These are phyloP conservation scores for Ustilago trichophora DNA, from an alignment of 1,284 basidiomycete genomes.

Conservation along the genomic window DNA sequence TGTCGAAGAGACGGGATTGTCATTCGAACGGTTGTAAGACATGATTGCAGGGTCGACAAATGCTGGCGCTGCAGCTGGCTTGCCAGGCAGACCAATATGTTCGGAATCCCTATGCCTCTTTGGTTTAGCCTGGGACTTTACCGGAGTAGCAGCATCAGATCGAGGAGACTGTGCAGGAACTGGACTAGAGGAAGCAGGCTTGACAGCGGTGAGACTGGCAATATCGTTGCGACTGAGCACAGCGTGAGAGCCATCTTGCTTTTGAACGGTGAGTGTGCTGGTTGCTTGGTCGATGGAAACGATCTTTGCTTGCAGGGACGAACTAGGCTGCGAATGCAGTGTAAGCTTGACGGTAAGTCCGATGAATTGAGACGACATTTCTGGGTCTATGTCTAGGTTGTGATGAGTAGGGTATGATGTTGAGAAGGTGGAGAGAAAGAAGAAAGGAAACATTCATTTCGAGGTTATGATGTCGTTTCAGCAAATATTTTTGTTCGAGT, in stretches of 20 bases:
- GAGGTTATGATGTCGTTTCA: background rate
- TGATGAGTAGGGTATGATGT: too few species aligned
- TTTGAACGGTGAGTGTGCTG: slow-evolving; percentile 46
- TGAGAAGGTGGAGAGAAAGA: too few species aligned
- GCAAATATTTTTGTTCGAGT: too few species aligned
- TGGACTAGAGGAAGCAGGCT: too few species aligned
- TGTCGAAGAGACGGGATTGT: background rate
- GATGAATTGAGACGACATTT: slow-evolving; percentile 43
- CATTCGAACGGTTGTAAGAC: slow-evolving; percentile 11
- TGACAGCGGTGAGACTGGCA: slow-evolving; percentile 29
- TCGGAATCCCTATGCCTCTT: slow-evolving; percentile 13
- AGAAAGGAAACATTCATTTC: too few species aligned
- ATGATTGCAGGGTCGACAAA: slow-evolving; percentile 30
- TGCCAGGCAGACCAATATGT: background rate
- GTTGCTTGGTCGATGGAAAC: slow-evolving; percentile 35
- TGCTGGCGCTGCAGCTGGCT: slow-evolving; percentile 3
- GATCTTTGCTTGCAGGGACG: slow-evolving; percentile 30
- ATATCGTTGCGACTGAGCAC: slow-evolving; percentile 35
- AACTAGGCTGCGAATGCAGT: slow-evolving; percentile 27
- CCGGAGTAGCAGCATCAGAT: slow-evolving; percentile 4
- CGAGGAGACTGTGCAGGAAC: background rate
- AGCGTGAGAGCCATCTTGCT: slow-evolving; percentile 31
- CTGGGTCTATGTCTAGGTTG: too few species aligned
- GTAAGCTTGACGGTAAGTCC: slow-evolving; percentile 43
- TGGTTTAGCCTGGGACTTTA: slow-evolving; percentile 9